These are phyloP conservation scores for Cutaneotrichosporon cutaneum DNA, from an alignment of 1,284 basidiomycete species.

Conservation along the genomic window DNA sequence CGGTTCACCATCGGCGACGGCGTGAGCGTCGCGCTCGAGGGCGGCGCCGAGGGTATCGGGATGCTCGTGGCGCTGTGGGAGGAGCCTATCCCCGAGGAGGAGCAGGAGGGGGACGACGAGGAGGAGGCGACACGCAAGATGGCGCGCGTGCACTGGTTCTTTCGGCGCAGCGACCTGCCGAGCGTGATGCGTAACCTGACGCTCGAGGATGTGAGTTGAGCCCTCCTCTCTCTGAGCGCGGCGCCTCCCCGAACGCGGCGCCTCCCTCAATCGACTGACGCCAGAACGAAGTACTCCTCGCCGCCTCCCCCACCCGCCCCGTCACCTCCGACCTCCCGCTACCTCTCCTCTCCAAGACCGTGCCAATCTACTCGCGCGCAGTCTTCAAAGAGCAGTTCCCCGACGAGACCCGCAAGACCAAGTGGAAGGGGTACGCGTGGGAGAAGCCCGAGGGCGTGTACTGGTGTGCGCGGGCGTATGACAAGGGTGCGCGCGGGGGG, in stretches of 20 bases:
- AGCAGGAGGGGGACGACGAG: constrained; percentile 20
- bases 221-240: background rate
- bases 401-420: constrained; percentile 30
- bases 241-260: no score
- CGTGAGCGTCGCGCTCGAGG: constrained; percentile 44
- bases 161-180: constrained; percentile 47
- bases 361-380: constrained; percentile 43
- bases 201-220: constrained; percentile 47
- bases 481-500: constrained; percentile 49
- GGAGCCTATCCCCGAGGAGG: constrained; percentile 29
- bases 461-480: constrained; percentile 50
- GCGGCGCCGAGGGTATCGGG: constrained; percentile 47
- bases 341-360: constrained; percentile 32
- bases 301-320: constrained; percentile 37
- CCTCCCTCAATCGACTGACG: background rate
- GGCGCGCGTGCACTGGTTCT: constrained; percentile 52
- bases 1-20: constrained; percentile 50
- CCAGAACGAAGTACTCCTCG: constrained; percentile 50
- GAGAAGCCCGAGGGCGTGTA: constrained; percentile 40
- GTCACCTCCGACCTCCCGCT: constrained; percentile 41
- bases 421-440: constrained; percentile 43
- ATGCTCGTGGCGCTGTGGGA: constrained; percentile 48
- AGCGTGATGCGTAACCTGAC: constrained; percentile 48
- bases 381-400: constrained; percentile 41
- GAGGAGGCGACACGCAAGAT: constrained; percentile 36